phyloP scores from a whole-genome alignment of 2,329 filamentous ascomycete species.

The Cladosporium cucumerinum region DNA sequence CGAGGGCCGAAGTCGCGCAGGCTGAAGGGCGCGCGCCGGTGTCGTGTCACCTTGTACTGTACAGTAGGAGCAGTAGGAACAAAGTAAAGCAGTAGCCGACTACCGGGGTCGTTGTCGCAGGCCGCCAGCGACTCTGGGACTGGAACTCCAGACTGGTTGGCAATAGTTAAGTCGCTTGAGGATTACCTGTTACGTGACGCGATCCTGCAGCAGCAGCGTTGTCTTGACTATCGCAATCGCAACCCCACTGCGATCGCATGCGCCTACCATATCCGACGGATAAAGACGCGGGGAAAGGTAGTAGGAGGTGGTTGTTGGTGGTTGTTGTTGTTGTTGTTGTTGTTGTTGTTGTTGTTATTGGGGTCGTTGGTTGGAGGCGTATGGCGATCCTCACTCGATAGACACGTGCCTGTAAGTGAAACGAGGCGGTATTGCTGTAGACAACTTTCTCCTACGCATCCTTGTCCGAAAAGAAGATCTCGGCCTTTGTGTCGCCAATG shows the following conservation, averaged over 20 bases:
- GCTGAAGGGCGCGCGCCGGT: conserved; percentile 6
- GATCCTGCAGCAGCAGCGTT: conserved; percentile 2
- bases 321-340: background rate
- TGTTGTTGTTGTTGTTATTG: background rate
- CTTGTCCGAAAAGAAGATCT: background rate
- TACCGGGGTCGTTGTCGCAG: conserved; percentile 6
- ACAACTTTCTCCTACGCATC: background rate
- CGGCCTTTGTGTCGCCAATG: background rate
- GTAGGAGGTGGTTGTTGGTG: background rate
- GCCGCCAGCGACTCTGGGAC: background rate
- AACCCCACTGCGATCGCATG: conserved; percentile 9
- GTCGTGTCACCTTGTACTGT: background rate
- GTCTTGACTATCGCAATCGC: conserved; percentile 14
- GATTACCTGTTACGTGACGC: conserved; percentile 11
- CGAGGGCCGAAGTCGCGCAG: conserved; percentile 11
- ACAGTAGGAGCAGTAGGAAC: background rate
- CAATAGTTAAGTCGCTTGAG: background rate
- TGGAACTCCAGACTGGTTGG: background rate
- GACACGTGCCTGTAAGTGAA: background rate
- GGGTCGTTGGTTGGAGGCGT: background rate
- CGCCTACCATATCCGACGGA: conserved; percentile 8
- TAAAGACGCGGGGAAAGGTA: background rate
- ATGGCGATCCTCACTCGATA: background rate
- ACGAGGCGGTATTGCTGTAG: background rate
- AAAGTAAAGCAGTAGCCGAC: conserved; percentile 9